These are phyloP conservation scores for Meripilus lineatus DNA, from an alignment of 1,284 basidiomycete species.

Conservation along the genomic window DNA sequence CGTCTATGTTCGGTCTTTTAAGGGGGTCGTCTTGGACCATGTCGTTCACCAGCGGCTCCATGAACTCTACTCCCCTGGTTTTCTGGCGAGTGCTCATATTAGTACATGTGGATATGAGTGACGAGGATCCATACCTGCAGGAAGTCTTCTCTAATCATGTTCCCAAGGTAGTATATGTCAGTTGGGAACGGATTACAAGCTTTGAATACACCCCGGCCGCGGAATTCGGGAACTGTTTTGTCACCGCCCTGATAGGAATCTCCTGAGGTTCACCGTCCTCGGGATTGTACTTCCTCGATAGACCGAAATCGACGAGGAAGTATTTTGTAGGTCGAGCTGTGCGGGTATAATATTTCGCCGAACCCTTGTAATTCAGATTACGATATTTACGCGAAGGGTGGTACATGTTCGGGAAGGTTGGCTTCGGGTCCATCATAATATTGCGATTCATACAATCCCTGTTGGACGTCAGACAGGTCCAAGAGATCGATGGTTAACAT, in stretches of 20 bases:
- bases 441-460: slow-evolving; percentile 33
- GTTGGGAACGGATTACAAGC: slow-evolving; percentile 6
- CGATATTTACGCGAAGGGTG: slow-evolving; percentile 18
- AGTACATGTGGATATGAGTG: background rate
- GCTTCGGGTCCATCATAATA: slow-evolving; percentile 31
- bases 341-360: slow-evolving; percentile 22
- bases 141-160: slow-evolving; percentile 17
- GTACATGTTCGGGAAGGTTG: slow-evolving; percentile 22
- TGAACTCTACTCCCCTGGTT: slow-evolving; percentile 12
- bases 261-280: slow-evolving; percentile 12
- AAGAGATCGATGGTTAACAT: background rate
- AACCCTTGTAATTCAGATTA: slow-evolving; percentile 15
- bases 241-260: slow-evolving; percentile 8
- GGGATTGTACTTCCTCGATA: slow-evolving; percentile 24
- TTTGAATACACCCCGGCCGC: background rate
- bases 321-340: slow-evolving; percentile 27
- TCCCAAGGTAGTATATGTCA: slow-evolving; percentile 19
- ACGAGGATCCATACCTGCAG: slow-evolving; percentile 5
- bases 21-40: slow-evolving; percentile 13
- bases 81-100: background rate
- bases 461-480: background rate
- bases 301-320: slow-evolving; percentile 31
- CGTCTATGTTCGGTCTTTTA: slow-evolving; percentile 12
- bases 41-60: slow-evolving; percentile 12
- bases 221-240: slow-evolving; percentile 14